phyloP scores from a whole-genome alignment of 1,284 basidiomycete species.

The Lentinus polychrous region DNA sequence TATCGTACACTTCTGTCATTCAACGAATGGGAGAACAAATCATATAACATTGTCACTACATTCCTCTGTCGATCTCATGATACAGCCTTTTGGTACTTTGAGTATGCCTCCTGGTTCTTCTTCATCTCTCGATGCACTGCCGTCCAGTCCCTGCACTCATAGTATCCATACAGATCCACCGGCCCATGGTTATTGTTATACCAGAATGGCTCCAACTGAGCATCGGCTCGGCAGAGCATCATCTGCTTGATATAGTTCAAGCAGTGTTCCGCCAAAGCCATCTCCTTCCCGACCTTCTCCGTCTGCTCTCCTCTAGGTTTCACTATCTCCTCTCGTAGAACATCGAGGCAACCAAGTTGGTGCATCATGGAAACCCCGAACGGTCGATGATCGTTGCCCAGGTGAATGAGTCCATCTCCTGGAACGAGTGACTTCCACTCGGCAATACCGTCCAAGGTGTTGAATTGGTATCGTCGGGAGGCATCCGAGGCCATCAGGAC shows the following conservation, averaged over 20 bases:
- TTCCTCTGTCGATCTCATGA: too few relatives aligned
- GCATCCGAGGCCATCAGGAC: conserved; percentile 7
- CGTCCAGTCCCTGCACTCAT: conserved; percentile 29
- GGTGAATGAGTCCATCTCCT: background rate
- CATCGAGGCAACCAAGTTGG: background rate
- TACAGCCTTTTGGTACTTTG: background rate
- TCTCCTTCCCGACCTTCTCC: conserved; percentile 3
- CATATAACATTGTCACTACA: too few relatives aligned
- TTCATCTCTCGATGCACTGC: conserved; percentile 16
- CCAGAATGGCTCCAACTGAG: conserved; percentile 28
- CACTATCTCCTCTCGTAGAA: background rate
- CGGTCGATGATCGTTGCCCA: background rate
- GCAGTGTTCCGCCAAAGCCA: conserved; percentile 18
- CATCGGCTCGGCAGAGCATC: conserved; percentile 30
- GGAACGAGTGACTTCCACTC: conserved; percentile 9
- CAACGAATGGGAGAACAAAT: too few relatives aligned
- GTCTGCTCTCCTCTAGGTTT: background rate
- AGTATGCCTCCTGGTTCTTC: conserved; percentile 8
- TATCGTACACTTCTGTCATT: too few relatives aligned
- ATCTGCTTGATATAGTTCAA: conserved; percentile 28
- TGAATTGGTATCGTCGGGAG: conserved; percentile 10
- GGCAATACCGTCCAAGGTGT: conserved; percentile 9
- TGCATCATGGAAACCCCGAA: background rate
- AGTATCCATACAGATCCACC: conserved; percentile 20
- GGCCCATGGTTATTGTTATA: conserved; percentile 13